Evolutionary conservation across 805 yeast species (phyloP).

Genomic region (Kuraishia hungarica): DNA sequence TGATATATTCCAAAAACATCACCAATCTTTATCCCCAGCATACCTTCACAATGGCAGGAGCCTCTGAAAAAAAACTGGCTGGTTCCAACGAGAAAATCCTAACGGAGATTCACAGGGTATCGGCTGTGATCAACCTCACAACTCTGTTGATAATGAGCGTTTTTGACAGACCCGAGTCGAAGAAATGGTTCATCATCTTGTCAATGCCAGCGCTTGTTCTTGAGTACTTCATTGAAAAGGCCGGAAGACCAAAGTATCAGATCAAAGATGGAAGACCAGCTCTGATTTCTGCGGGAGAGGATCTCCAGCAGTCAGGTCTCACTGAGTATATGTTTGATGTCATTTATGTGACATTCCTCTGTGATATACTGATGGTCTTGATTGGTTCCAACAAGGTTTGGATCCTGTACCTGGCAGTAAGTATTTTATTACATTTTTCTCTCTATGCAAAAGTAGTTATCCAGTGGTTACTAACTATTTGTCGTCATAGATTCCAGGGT

Average conservation of each 20-base stretch:
- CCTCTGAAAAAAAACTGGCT: constrained; percentile 28
- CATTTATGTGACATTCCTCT: constrained; percentile 53
- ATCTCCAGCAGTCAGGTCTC: constrained; percentile 52
- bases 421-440: too few species aligned
- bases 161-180: constrained; percentile 36
- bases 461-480: background rate
- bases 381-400: constrained; percentile 55
- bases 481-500: constrained; percentile 34
- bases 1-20: background rate
- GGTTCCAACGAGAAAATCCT: constrained; percentile 18
- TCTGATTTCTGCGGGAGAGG: constrained; percentile 48
- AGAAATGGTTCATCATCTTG: constrained; percentile 33
- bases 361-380: constrained; percentile 43
- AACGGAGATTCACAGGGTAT: constrained; percentile 23
- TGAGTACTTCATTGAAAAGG: constrained; percentile 45
- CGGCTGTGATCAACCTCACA: constrained; percentile 29
- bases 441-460: too few species aligned
- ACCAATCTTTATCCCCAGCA: background rate
- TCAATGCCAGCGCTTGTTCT: constrained; percentile 32
- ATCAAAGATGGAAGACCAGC: constrained; percentile 28
- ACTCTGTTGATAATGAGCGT: constrained; percentile 27
- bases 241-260: constrained; percentile 49
- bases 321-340: constrained; percentile 69
- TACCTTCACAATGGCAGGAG: constrained; percentile 24
- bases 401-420: constrained; percentile 35